Conservation (phyloP, 208 protist genomes). For the Leptomonas seymouri region DNA sequence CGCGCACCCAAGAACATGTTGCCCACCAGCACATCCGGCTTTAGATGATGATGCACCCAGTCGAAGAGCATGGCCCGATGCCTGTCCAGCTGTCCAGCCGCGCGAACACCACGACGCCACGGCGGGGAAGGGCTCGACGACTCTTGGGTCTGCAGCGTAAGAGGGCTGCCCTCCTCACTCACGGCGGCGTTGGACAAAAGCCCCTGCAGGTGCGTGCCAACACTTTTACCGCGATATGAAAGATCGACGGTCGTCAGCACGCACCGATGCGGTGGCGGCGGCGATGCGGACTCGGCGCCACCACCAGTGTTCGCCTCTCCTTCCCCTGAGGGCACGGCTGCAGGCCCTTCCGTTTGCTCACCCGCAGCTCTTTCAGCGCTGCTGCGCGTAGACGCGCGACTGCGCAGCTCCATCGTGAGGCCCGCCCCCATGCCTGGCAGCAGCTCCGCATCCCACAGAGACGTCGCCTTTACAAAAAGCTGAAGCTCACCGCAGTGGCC, state of each 20-base stretch:
- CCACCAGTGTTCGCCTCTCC: not conserved
- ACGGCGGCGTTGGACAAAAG: conserved; percentile 48
- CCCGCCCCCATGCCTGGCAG: conserved; percentile 42
- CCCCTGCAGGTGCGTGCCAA: conserved; percentile 38
- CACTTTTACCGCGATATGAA: conserved; percentile 83
- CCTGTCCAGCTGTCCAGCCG: conserved; percentile 43
- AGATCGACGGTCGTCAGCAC: conserved; percentile 70
- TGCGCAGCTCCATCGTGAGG: conserved; percentile 60
- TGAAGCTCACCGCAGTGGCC: conserved; percentile 76
- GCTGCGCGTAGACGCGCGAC: not conserved
- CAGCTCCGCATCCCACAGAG: conserved; percentile 45
- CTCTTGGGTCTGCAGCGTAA: conserved; percentile 41
- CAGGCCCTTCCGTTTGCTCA: not conserved
- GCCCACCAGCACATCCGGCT: conserved; percentile 69
- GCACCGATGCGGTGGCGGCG: conserved; percentile 20
- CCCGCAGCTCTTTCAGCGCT: not conserved
- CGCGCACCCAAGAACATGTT: conserved; percentile 58
- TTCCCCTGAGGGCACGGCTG: not conserved
- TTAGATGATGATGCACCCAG: conserved; percentile 55
- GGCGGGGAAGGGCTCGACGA: conserved; percentile 2
- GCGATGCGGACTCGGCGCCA: not conserved
- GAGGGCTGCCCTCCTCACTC: conserved; percentile 72
- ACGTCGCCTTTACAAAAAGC: conserved; percentile 52
- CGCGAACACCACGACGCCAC: conserved; percentile 7
- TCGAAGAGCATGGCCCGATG: conserved; percentile 65